Base-by-base conservation (phyloP, 2,329 filamentous ascomycete genomes). In the Dissoconium aciculare region DNA sequence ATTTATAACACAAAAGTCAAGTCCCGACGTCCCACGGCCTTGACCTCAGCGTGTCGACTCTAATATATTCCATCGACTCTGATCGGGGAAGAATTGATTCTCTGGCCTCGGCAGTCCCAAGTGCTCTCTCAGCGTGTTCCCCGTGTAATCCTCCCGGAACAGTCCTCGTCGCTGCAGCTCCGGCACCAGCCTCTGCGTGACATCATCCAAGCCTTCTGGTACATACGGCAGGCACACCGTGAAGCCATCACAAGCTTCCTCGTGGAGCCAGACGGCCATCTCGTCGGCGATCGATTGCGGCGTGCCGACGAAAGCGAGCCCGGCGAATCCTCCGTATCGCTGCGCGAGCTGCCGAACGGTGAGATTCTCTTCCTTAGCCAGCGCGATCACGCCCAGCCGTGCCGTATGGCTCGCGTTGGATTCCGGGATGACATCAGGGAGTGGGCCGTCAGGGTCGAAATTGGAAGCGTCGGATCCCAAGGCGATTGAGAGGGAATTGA, bases 321-420 rank as follows among this genome's bases (percentile, higher is more conserved):
- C 42, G 4, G 37, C 30, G 26, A 40, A 46, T 5, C 43, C 43
- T 9, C 42, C 43, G 8, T 42, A 41, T 15, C 42, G 32, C 28
- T 43, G 40, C 3, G 43, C 43, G 24, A 46, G 35, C 26, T 45
- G 43, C 8, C 42, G 34, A 4, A 46, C 43, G 11, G 42, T 45
- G 5, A 46, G 30, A 5, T 36, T 28, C 33, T 46, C 43, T 30
- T 37, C 32, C 14, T 35, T 36, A 5, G 43, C 43, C 5, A 44
- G 38, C 5, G 32, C 27, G 5, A 44, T 19, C n/a, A 44, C 43
- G 11, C 35, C 36, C 23, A 36, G 24, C 10, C 43, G 28, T 3
- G 35, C 37, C 4, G 42, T 42, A 12, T 44, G 38, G 11, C 37
- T 41, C 11, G 43, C 43, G 29, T 46, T 46, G 4, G 43, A 42